Conservation (phyloP, 176 grass and related monocot species). For the Dendrocalamus sinicus region DNA sequence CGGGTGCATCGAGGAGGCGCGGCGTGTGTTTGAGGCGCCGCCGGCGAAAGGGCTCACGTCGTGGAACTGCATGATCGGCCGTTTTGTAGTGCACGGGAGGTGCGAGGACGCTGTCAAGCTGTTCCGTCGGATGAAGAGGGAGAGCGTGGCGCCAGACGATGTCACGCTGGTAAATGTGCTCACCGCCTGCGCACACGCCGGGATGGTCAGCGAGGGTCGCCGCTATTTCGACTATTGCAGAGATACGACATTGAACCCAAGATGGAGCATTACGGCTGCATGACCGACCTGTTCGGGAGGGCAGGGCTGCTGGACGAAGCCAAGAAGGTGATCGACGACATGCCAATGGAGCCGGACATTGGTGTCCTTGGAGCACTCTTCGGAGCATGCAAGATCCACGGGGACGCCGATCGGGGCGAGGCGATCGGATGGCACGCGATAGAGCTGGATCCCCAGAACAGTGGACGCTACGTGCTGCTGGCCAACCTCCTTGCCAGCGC, state of each 20-base stretch:
- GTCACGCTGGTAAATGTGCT: slow-evolving; percentile 80
- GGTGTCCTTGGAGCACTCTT: slow-evolving; percentile 80
- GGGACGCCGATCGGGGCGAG: slow-evolving; percentile 52
- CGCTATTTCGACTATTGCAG: background rate
- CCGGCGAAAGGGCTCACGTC: slow-evolving; percentile 52
- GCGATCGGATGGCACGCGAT: slow-evolving; percentile 67
- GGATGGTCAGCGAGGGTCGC: no score
- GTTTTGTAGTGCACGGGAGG: slow-evolving; percentile 69
- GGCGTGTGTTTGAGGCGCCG: slow-evolving; percentile 50
- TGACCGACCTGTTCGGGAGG: slow-evolving; percentile 59
- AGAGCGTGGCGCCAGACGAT: slow-evolving; percentile 54
- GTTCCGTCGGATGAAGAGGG: slow-evolving; percentile 66
- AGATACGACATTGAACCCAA: slow-evolving; percentile 59
- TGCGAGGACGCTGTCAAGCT: slow-evolving; percentile 55
- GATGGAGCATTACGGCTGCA: slow-evolving; percentile 87
- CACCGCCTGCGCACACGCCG: slow-evolving; percentile 24
- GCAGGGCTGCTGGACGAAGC: slow-evolving; percentile 59
- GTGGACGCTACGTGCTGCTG: slow-evolving; percentile 76
- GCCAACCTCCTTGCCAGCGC: slow-evolving; percentile 75
- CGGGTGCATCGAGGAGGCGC: slow-evolving; percentile 70
- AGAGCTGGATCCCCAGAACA: slow-evolving; percentile 69
- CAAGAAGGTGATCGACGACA: slow-evolving; percentile 70
- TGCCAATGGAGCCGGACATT: slow-evolving; percentile 75
- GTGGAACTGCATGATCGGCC: slow-evolving; percentile 94
- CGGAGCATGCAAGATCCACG: slow-evolving; percentile 76